A percentile compares a stretch with the other conserved stretches of the same genome.
Evolutionary conservation across 2,329 filamentous ascomycete species (phyloP).

Genomic region (Colletotrichum tropicicola): DNA sequence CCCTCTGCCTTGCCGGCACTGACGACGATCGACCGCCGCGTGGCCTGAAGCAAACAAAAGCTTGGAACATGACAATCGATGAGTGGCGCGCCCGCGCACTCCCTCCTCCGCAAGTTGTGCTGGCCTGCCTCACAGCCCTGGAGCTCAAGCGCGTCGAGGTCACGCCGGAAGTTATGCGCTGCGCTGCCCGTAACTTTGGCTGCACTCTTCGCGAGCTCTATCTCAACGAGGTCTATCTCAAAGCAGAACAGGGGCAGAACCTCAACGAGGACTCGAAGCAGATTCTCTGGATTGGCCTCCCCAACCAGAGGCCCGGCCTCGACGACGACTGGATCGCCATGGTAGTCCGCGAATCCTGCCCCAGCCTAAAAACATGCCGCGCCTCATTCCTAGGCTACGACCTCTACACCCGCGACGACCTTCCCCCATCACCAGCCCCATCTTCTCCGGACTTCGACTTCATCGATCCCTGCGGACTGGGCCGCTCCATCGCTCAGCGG

Average conservation of each 20-base stretch:
- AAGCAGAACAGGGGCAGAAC: conserved; percentile 46
- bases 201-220: conserved; percentile 53
- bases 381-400: conserved; percentile 55
- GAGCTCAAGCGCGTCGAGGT: conserved; percentile 55
- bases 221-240: conserved; percentile 55
- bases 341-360: conserved; percentile 45
- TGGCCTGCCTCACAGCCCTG: conserved; percentile 49
- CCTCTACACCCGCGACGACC: conserved; percentile 45
- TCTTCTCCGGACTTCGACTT: conserved; percentile 46
- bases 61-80: conserved; percentile 43
- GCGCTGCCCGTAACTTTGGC: conserved; percentile 44
- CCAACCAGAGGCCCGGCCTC: conserved; percentile 48
- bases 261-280: conserved; percentile 43
- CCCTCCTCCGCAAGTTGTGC: conserved; percentile 45
- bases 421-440: conserved; percentile 30
- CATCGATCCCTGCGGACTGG: conserved; percentile 50
- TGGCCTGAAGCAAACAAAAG: conserved; percentile 47
- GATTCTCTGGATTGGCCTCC: conserved; percentile 55
- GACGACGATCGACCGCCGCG: conserved; percentile 48
- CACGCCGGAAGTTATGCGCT: conserved; percentile 44
- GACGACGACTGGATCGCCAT: conserved; percentile 53
- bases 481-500: conserved; percentile 51
- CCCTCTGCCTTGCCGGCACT: conserved; percentile 57
- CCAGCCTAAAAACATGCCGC: conserved; percentile 50
- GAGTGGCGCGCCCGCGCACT: conserved; percentile 51